Conservation (phyloP, 23 red algal species). For the Gracilaria gracilis region DNA sequence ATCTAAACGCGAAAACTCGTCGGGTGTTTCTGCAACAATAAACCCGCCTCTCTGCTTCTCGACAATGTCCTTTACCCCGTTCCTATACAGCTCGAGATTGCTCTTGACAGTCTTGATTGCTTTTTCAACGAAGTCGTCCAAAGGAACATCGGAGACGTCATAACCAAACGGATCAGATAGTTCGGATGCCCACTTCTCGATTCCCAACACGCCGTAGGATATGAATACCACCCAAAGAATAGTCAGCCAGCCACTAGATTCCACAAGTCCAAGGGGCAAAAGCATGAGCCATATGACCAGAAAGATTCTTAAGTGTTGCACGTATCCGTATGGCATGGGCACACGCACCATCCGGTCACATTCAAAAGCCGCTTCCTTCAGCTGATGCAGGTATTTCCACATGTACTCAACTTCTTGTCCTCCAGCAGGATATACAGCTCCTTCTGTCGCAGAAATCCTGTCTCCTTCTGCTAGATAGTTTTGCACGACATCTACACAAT, state of each 20-base stretch:
- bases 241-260: conserved; percentile 50
- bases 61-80: conserved; percentile 16
- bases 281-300: conserved; percentile 52
- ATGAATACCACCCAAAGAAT: conserved; percentile 60
- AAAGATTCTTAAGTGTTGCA: conserved; percentile 62
- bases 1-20: background rate
- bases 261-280: conserved; percentile 49
- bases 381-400: conserved; percentile 3
- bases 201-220: conserved; percentile 53
- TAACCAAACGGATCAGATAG: conserved; percentile 51
- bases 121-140: conserved; percentile 9
- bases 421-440: background rate
- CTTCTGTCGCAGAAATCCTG: background rate
- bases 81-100: conserved; percentile 18
- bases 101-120: conserved; percentile 6
- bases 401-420: conserved; percentile 13
- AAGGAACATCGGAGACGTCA: conserved; percentile 48
- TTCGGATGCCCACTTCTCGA: conserved; percentile 39
- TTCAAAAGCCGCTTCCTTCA: conserved; percentile 12
- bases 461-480: conserved; percentile 45
- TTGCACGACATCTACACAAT: conserved; percentile 37
- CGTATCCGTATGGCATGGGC: conserved; percentile 55
- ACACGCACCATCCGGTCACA: background rate
- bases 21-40: background rate
- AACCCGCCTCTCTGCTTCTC: background rate